Evolutionary conservation across 1,139 yeast genomes (phyloP).

Genomic region (Arxiozyma telluris): DNA sequence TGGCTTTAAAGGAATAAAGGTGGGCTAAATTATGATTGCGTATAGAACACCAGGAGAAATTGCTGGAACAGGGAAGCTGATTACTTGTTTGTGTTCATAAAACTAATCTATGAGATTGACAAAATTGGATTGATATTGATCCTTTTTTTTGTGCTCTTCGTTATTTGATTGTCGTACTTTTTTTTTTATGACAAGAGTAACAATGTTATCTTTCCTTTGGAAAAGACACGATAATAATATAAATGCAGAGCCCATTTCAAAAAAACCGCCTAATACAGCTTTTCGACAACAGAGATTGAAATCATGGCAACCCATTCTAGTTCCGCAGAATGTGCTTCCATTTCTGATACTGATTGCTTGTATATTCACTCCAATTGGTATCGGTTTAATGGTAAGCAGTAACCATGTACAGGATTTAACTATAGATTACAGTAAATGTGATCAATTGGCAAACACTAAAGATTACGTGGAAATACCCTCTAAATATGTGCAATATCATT

Average conservation of each 20-base stretch:
- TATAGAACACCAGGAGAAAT: neutral
- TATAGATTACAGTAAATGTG: conserved; percentile 55
- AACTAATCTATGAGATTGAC: no score
- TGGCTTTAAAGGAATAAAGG: neutral
- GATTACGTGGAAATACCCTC: conserved; percentile 41
- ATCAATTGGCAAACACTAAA: conserved; percentile 32
- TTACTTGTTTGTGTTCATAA: no score
- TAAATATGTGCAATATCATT: conserved; percentile 46
- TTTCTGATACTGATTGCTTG: conserved; percentile 50
- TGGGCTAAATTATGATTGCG: neutral
- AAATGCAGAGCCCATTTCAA: conserved; percentile 33
- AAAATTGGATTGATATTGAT: no score
- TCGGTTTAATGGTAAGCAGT: conserved; percentile 53
- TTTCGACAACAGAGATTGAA: conserved; percentile 69
- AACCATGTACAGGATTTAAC: conserved; percentile 51
- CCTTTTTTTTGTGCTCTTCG: neutral
- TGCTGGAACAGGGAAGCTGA: neutral
- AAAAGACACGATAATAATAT: neutral
- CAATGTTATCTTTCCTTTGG: neutral
- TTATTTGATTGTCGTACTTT: no score
- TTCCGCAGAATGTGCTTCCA: conserved; percentile 71
- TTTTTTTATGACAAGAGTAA: neutral
- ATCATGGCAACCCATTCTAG: conserved; percentile 77
- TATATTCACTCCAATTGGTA: conserved; percentile 69
- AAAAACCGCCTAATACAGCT: conserved; percentile 58